Evolutionary conservation across 2,329 filamentous ascomycete species (phyloP).

Genomic region (Phialemoniopsis sp.): DNA sequence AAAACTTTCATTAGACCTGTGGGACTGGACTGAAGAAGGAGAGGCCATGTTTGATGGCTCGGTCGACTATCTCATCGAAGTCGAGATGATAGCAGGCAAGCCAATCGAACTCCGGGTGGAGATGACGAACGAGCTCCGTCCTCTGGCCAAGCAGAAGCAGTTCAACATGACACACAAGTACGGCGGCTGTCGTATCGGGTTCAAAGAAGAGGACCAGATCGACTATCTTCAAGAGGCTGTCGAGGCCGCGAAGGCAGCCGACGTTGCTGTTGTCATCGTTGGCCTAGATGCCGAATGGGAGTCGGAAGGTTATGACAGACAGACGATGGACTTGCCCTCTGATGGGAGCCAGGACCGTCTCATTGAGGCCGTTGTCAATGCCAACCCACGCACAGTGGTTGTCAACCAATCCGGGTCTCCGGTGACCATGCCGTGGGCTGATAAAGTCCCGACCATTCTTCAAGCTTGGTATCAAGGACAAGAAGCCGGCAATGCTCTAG

Average conservation of each 20-base stretch:
- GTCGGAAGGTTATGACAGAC: conserved; percentile 67
- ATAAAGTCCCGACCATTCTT: conserved; percentile 60
- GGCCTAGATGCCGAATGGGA: conserved; percentile 73
- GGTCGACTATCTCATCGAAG: conserved; percentile 57
- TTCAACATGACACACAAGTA: conserved; percentile 60
- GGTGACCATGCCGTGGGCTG: conserved; percentile 66
- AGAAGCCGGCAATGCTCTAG: conserved; percentile 64
- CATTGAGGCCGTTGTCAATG: conserved; percentile 55
- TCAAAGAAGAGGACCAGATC: conserved; percentile 60
- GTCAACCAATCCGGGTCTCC: conserved; percentile 68
- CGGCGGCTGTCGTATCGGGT: conserved; percentile 68
- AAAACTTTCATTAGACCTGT: conserved; percentile 57
- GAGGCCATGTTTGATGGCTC: conserved; percentile 70
- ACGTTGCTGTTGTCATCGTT: conserved; percentile 65
- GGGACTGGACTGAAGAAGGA: conserved; percentile 66
- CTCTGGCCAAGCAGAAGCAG: conserved; percentile 52
- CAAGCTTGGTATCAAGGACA: conserved; percentile 71
- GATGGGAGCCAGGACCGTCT: conserved; percentile 58
- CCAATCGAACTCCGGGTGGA: conserved; percentile 59
- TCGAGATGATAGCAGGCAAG: conserved; percentile 54
- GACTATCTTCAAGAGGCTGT: conserved; percentile 64
- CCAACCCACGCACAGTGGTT: conserved; percentile 63
- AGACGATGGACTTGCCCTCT: conserved; percentile 54
- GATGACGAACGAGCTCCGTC: conserved; percentile 64
- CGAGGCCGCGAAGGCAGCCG: conserved; percentile 54